These are phyloP conservation scores for Gossypium turneri DNA, from an alignment of 345 rosid species.

Conservation along the genomic window DNA sequence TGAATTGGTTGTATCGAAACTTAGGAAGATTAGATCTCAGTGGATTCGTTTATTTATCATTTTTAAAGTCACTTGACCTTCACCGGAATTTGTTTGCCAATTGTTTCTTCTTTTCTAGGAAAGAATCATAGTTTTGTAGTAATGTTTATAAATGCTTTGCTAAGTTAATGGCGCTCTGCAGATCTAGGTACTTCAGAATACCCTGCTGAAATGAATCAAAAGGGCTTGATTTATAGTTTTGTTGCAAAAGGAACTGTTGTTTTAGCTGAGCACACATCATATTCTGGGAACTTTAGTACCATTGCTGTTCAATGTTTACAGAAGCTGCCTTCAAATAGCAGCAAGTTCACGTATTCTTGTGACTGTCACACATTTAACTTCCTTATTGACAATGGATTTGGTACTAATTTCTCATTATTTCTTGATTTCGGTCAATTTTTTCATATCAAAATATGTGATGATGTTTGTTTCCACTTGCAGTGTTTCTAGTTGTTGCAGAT, in stretches of 20 bases:
- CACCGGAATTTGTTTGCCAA: not conserved
- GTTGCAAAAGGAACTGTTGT: conserved; percentile 93
- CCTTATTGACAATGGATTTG: conserved; percentile 73
- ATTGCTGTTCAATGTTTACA: conserved; percentile 96
- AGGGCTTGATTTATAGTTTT: conserved; percentile 94
- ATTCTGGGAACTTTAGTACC: conserved; percentile 94
- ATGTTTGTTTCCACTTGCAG: conserved; percentile 38
- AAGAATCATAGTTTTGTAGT: not conserved
- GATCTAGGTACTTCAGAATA: conserved; percentile 19
- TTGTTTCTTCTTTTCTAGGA: not conserved
- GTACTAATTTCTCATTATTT: conserved; percentile 29
- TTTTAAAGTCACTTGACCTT: not conserved
- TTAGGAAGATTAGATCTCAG: not conserved
- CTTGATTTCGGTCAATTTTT: not conserved
- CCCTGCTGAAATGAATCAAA: conserved; percentile 58
- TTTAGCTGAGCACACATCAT: conserved; percentile 87
- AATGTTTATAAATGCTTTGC: not conserved
- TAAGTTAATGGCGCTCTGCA: conserved; percentile 8
- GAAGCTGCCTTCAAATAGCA: conserved; percentile 86
- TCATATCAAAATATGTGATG: conserved; percentile 3
- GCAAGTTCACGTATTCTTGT: conserved; percentile 90
- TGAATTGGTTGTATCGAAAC: conserved; percentile 19
- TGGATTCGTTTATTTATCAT: not conserved
- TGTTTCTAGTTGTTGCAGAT: conserved; percentile 94
- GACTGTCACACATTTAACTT: conserved; percentile 94